These are phyloP conservation scores for Citrullus amarus DNA, from an alignment of 306 rosid species.

Conservation along the genomic window DNA sequence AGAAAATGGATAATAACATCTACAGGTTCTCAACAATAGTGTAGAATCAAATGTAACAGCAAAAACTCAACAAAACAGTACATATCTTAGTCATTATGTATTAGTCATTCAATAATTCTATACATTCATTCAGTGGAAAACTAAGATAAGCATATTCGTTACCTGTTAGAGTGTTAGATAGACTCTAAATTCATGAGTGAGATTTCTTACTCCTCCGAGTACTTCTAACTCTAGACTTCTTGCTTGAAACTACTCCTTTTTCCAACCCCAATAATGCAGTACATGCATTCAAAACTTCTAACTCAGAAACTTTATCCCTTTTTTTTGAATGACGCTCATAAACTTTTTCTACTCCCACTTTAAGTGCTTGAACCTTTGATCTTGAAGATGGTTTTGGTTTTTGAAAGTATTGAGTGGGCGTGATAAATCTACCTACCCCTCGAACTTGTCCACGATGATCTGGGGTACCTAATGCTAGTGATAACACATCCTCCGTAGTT, in stretches of 20 bases:
- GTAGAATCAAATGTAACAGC: not conserved
- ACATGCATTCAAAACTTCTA: not conserved
- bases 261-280: not conserved
- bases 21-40: too few species aligned
- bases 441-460: not conserved
- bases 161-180: not conserved
- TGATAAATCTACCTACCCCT: not conserved
- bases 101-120: not conserved
- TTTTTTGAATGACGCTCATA: not conserved
- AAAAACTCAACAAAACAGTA: not conserved
- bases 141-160: not conserved
- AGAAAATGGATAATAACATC: not conserved
- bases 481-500: not conserved
- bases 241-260: not conserved
- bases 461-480: not conserved
- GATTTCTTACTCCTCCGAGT: not conserved
- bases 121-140: not conserved
- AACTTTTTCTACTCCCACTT: not conserved
- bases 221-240: not conserved
- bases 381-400: not conserved
- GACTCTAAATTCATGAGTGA: not conserved
- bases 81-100: not conserved
- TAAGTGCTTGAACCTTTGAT: not conserved
- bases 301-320: too few species aligned
- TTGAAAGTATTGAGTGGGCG: not conserved